Evolutionary conservation across 2,329 filamentous ascomycete species (phyloP).

Genomic region (Colletotrichum gigasporum): DNA sequence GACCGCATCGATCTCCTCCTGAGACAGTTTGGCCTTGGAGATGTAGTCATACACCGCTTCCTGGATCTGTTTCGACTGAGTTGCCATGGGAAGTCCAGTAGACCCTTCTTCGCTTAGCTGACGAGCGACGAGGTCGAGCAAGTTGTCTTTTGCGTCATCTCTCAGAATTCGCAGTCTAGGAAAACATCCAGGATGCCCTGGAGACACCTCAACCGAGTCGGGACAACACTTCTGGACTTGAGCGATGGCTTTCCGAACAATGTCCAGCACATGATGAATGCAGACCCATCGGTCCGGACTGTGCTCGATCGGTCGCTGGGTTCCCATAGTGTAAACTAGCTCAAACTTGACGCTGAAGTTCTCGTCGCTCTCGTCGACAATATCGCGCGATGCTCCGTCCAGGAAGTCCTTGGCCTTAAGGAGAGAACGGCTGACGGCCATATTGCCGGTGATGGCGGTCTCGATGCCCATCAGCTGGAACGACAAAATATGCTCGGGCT

Average conservation of each 20-base stretch:
- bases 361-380: constrained; percentile 74
- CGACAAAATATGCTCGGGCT: constrained; percentile 72
- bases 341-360: constrained; percentile 70
- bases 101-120: constrained; percentile 55
- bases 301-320: constrained; percentile 58
- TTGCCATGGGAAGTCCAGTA: constrained; percentile 50
- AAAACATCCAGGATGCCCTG: constrained; percentile 46
- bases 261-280: constrained; percentile 60
- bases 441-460: constrained; percentile 43
- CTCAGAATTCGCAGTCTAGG: constrained; percentile 60
- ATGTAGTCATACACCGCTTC: constrained; percentile 55
- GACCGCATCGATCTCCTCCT: constrained; percentile 42
- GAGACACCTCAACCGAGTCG: constrained; percentile 52
- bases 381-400: constrained; percentile 55
- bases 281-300: constrained; percentile 65
- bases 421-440: constrained; percentile 43
- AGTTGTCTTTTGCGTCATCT: constrained; percentile 35
- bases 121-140: constrained; percentile 46
- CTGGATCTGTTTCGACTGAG: constrained; percentile 42
- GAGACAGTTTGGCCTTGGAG: constrained; percentile 41
- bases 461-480: constrained; percentile 71
- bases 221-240: constrained; percentile 43
- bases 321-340: constrained; percentile 70
- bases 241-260: constrained; percentile 46
- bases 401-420: constrained; percentile 56